Evolutionary conservation across 1,139 yeast genomes (phyloP).

Genomic region (Candida gigantensis): DNA sequence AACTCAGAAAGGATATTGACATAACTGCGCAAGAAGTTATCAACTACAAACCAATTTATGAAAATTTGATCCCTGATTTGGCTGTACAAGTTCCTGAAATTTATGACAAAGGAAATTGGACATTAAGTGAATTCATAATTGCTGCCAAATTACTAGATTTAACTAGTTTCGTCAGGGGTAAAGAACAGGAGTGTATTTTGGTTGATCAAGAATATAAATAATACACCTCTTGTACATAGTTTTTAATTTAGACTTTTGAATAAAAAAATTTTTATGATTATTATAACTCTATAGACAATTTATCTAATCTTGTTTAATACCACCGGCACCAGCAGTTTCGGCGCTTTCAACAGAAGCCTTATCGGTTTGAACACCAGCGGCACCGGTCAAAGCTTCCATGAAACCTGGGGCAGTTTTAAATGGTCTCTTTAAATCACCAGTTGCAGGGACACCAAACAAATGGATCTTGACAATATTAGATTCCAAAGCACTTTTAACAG

Average conservation of each 20-base stretch:
- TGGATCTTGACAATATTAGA: constrained; percentile 91
- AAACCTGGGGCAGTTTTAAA: constrained; percentile 87
- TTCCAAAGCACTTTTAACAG: constrained; percentile 88
- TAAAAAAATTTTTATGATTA: too few species aligned
- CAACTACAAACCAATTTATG: constrained; percentile 56
- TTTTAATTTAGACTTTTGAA: too few species aligned
- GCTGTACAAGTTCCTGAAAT: constrained; percentile 61
- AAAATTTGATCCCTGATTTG: constrained; percentile 55
- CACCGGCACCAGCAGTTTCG: constrained; percentile 86
- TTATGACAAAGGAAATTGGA: constrained; percentile 62
- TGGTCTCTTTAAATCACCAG: constrained; percentile 95
- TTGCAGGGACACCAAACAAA: constrained; percentile 77
- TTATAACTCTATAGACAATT: neutral
- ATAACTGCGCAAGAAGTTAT: constrained; percentile 52
- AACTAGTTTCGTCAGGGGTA: constrained; percentile 58
- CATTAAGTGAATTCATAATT: constrained; percentile 55
- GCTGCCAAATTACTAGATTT: constrained; percentile 64
- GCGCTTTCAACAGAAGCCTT: constrained; percentile 84
- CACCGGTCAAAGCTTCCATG: constrained; percentile 66
- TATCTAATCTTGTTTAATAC: constrained; percentile 80
- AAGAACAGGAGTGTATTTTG: constrained; percentile 61
- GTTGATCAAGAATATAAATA: constrained; percentile 24
- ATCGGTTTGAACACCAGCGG: constrained; percentile 69
- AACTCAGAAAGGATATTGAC: constrained; percentile 33
- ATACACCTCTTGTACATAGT: too few species aligned